A percentile compares a stretch with the other conserved stretches of the same genome.
phyloP scores from a whole-genome alignment of 2,329 filamentous ascomycete species.

The Aspergillus sp. region DNA sequence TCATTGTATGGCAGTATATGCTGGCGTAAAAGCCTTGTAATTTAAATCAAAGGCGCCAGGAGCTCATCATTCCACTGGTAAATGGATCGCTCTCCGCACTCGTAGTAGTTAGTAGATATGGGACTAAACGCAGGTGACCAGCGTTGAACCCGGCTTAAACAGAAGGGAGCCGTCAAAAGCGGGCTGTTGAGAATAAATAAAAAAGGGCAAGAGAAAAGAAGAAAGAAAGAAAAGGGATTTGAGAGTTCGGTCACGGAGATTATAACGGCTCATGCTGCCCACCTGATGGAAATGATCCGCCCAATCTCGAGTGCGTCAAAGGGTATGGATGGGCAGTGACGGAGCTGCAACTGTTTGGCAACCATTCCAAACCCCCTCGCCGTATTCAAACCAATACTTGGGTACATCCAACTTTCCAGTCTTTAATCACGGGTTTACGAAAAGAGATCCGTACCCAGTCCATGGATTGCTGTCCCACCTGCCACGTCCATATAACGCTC shows the following conservation, averaged over 20 bases:
- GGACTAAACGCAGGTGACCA: neutral
- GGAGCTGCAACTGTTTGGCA: conserved; percentile 9
- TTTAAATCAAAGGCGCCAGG: neutral
- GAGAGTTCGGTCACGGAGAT: conserved; percentile 12
- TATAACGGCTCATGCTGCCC: conserved; percentile 18
- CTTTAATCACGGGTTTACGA: conserved; percentile 2
- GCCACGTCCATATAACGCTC: conserved; percentile 19
- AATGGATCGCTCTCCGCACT: neutral
- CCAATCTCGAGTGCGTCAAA: conserved; percentile 17
- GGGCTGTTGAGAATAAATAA: neutral
- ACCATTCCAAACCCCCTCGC: neutral
- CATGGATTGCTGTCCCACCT: conserved; percentile 17
- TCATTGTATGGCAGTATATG: neutral
- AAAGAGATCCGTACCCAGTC: conserved; percentile 1
- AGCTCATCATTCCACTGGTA: neutral
- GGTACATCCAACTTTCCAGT: conserved; percentile 6
- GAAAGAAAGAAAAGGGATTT: conserved; percentile 1
- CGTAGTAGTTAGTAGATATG: neutral
- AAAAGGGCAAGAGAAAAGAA: neutral
- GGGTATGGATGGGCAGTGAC: conserved; percentile 19
- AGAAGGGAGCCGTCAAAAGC: neutral
- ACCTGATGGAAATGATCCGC: conserved; percentile 20
- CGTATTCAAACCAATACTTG: conserved; percentile 10
- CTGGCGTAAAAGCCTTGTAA: neutral
- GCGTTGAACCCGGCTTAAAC: neutral